phyloP scores from a whole-genome alignment of 2,329 filamentous ascomycete species.

The Xylariaceae sp. region DNA sequence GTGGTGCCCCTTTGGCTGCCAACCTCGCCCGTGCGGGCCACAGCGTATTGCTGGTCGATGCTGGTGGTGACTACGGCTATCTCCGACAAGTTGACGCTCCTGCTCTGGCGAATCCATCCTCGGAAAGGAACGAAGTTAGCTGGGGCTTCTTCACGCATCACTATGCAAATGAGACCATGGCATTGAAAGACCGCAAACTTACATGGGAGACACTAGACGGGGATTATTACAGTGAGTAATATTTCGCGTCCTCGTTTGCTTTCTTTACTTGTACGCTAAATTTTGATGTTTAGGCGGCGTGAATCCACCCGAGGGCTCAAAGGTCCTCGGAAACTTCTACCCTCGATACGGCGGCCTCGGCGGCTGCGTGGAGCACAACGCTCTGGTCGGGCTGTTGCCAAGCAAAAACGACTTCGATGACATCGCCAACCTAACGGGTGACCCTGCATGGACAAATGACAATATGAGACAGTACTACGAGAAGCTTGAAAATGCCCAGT shows the following conservation, averaged over 20 bases:
- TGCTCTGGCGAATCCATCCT: slow-evolving; percentile 40
- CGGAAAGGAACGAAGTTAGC: slow-evolving; percentile 42
- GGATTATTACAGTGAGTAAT: slow-evolving; percentile 30
- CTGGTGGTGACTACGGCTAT: slow-evolving; percentile 51
- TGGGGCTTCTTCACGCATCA: slow-evolving; percentile 53
- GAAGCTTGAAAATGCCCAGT: slow-evolving; percentile 54
- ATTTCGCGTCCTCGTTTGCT: background rate
- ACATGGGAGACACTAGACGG: slow-evolving; percentile 43
- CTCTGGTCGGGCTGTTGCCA: slow-evolving; percentile 57
- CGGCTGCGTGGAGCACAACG: slow-evolving; percentile 58
- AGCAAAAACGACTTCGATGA: slow-evolving; percentile 58
- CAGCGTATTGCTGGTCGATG: slow-evolving; percentile 53
- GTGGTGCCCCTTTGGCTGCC: slow-evolving; percentile 49
- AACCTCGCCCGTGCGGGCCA: slow-evolving; percentile 51
- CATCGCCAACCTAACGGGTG: slow-evolving; percentile 58
- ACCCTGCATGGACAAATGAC: slow-evolving; percentile 53
- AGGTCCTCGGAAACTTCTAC: slow-evolving; percentile 44
- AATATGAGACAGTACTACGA: slow-evolving; percentile 61
- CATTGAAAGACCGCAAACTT: slow-evolving; percentile 47
- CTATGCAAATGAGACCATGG: slow-evolving; percentile 50
- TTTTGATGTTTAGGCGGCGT: slow-evolving; percentile 20
- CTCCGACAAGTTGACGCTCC: slow-evolving; percentile 43
- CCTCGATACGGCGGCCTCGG: slow-evolving; percentile 46
- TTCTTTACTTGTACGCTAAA: background rate
- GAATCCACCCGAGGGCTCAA: slow-evolving; percentile 38